These are phyloP conservation scores for Backusella westeae DNA, from an alignment of 192 early-diverging fungal species.

Conservation along the genomic window DNA sequence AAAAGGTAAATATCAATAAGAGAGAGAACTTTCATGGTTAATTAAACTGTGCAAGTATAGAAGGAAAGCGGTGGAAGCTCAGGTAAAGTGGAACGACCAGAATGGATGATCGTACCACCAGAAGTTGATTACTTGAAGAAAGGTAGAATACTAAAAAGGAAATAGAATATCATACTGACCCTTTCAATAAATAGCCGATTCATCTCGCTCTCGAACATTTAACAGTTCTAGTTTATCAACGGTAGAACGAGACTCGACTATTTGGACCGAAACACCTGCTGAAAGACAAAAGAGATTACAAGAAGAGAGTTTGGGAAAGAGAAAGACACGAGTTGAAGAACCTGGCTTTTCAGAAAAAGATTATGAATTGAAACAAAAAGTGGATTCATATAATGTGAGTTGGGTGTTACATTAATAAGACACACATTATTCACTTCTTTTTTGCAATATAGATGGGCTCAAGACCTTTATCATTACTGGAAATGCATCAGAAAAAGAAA, in stretches of 20 bases:
- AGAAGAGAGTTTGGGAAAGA: slow-evolving; percentile 7
- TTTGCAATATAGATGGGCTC: slow-evolving; percentile 9
- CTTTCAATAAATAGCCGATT: slow-evolving; percentile 5
- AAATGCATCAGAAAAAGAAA: slow-evolving; percentile 31
- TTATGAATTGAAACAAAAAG: slow-evolving; percentile 10
- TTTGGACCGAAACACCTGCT: slow-evolving; percentile 32
- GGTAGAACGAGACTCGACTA: slow-evolving; percentile 13
- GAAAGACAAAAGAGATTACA: slow-evolving; percentile 13
- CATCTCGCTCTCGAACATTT: slow-evolving; percentile 22
- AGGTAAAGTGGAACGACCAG: slow-evolving; percentile 26
- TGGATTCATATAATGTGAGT: slow-evolving; percentile 27
- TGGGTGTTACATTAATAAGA: no score
- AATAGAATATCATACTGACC: neutral
- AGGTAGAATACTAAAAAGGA: slow-evolving; percentile 7
- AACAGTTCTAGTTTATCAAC: slow-evolving; percentile 14
- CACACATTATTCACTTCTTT: neutral
- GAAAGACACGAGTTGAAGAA: neutral
- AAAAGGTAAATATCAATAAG: slow-evolving; percentile 19
- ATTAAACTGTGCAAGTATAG: neutral
- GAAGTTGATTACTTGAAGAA: slow-evolving; percentile 31
- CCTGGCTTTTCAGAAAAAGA: slow-evolving; percentile 4
- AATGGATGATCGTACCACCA: slow-evolving; percentile 38
- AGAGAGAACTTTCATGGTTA: no score
- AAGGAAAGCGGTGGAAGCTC: neutral
- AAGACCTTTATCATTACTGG: slow-evolving; percentile 30